Conservation (phyloP, 2,329 filamentous ascomycete genomes). For the Nannizzia gypsea region DNA sequence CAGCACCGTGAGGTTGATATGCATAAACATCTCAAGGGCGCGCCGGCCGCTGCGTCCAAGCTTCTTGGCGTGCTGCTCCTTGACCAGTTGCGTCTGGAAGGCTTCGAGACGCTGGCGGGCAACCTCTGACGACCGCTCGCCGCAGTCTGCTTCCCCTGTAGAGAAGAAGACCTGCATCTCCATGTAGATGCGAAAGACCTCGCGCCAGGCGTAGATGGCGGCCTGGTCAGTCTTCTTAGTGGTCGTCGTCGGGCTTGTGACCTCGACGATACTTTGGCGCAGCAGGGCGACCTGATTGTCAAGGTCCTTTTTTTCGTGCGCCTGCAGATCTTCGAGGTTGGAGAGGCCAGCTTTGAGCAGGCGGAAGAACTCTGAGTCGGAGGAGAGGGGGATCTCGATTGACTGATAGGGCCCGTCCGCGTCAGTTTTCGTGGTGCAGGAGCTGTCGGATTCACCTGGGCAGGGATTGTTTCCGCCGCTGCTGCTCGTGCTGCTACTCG, state of each 20-base stretch:
- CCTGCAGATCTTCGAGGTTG: slow-evolving; percentile 56
- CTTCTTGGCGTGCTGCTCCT: slow-evolving; percentile 42
- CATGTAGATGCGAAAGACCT: slow-evolving; percentile 70
- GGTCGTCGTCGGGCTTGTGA: slow-evolving; percentile 54
- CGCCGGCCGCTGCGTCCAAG: slow-evolving; percentile 46
- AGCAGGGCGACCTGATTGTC: slow-evolving; percentile 51
- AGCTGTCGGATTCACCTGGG: not conserved
- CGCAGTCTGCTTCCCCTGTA: slow-evolving; percentile 58
- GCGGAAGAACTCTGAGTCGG: slow-evolving; percentile 69
- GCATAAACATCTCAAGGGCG: slow-evolving; percentile 57
- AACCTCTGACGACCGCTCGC: slow-evolving; percentile 51
- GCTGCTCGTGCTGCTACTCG: not conserved
- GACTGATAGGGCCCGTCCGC: slow-evolving; percentile 17
- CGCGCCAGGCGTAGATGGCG: slow-evolving; percentile 64
- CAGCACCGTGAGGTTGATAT: slow-evolving; percentile 64
- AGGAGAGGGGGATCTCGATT: slow-evolving; percentile 65
- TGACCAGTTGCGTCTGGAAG: slow-evolving; percentile 55
- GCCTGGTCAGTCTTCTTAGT: slow-evolving; percentile 44
- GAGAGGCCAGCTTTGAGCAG: slow-evolving; percentile 60
- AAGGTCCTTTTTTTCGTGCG: slow-evolving; percentile 53
- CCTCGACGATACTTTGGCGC: slow-evolving; percentile 50
- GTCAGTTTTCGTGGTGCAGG: not conserved
- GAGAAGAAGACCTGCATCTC: slow-evolving; percentile 75
- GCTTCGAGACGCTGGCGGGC: slow-evolving; percentile 57
- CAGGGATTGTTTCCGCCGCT: not conserved